phyloP scores from a whole-genome alignment of 2,329 filamentous ascomycete species.

The Monosporascus sp. region DNA sequence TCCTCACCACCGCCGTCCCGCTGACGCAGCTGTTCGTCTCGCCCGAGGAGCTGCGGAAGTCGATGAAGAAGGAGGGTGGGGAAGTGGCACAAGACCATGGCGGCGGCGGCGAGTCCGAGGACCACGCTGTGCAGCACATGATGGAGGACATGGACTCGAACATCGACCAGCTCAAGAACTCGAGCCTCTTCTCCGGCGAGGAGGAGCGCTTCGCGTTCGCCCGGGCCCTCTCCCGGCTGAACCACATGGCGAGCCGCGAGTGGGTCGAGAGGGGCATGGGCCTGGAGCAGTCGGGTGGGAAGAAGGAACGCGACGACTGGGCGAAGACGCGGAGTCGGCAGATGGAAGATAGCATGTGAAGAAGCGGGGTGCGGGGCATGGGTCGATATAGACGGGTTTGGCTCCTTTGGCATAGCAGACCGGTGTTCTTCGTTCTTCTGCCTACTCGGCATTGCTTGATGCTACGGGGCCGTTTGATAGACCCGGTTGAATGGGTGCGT shows the following conservation, averaged over 20 bases:
- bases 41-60: slow-evolving; percentile 60
- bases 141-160: slow-evolving; percentile 87
- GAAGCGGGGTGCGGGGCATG: background rate
- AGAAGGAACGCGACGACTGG: slow-evolving; percentile 62
- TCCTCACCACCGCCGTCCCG: slow-evolving; percentile 84
- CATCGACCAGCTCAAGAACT: slow-evolving; percentile 78
- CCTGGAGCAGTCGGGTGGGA: slow-evolving; percentile 59
- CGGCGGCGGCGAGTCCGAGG: slow-evolving; percentile 39
- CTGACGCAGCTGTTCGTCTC: slow-evolving; percentile 83
- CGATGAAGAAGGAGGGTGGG: slow-evolving; percentile 45
- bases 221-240: slow-evolving; percentile 75
- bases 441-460: no score
- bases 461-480: no score
- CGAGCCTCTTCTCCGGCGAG: slow-evolving; percentile 84
- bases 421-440: no score
- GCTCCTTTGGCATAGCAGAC: background rate
- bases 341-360: slow-evolving; percentile 63
- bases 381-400: background rate
- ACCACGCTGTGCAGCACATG: slow-evolving; percentile 69
- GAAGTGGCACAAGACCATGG: slow-evolving; percentile 26
- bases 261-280: slow-evolving; percentile 86
- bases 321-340: slow-evolving; percentile 60
- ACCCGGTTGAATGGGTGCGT: no score
- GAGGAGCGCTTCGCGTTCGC: slow-evolving; percentile 97
- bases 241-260: slow-evolving; percentile 89